Base-by-base conservation (phyloP, 2,329 filamentous ascomycete genomes). In the Penicillium sp. region DNA sequence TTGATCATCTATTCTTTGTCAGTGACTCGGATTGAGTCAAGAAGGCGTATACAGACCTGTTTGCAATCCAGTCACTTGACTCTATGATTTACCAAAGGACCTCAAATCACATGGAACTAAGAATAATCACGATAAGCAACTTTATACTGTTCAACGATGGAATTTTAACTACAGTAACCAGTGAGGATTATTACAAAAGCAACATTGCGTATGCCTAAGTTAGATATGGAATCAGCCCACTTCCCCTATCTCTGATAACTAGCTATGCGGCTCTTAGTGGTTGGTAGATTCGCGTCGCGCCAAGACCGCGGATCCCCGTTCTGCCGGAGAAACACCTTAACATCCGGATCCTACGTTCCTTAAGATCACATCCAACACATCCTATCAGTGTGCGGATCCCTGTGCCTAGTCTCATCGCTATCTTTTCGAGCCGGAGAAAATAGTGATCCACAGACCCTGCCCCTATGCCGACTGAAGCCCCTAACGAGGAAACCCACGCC, bases 241-340 rank as follows among this genome's bases (percentile, higher is more conserved):
- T n/a, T n/a, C n/a, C n/a, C n/a, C n/a, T n/a, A n/a, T n/a, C n/a
- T n/a, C n/a, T n/a, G n/a, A n/a, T n/a, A n/a, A n/a, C n/a, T n/a
- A n/a, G n/a, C 8, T 18, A 34, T 34, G 31, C 31, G 31, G 31
- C 31, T 34, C 31, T 16, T 16, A 16, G 31, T 10, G 31, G 6
- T 26, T 40, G 14, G 27, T n/a, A 36, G 31, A 40, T 43, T 42
- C 42, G 42, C 47, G 51, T 55, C 51, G 45, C 47, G 61, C 61
- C 59, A 62, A 62, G 61, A 54, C 54, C 42, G 44, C 42, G 49
- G 50, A 49, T 52, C 57, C 48, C 51, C 49, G 52, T 51, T 57
- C 58, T 52, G 44, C 44, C 43, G 38, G 42, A 40, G 39, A 40
- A 56, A 49, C 51, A 44, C 47, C 18, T 44, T 44, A 39, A 47